These are phyloP conservation scores for Calonectria hongkongensis DNA, from an alignment of 2,329 filamentous ascomycete species.

Conservation along the genomic window DNA sequence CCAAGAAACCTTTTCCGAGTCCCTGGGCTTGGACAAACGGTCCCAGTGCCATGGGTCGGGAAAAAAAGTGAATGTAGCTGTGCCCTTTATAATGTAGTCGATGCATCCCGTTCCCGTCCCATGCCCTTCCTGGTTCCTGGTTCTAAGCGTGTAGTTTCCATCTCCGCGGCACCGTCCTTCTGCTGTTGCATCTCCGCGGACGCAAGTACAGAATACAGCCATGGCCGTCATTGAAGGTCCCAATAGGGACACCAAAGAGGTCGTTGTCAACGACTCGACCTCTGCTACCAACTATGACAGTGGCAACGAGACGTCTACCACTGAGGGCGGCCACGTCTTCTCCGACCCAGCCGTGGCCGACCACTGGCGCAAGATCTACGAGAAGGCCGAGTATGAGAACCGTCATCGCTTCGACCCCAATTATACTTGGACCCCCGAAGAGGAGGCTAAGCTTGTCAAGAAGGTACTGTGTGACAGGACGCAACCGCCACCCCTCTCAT, in stretches of 20 bases:
- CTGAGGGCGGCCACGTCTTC: conserved; percentile 65
- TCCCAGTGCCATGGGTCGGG: not conserved
- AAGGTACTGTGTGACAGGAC: conserved; percentile 58
- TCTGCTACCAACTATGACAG: conserved; percentile 46
- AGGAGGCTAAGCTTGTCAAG: conserved; percentile 67
- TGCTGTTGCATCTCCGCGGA: conserved; percentile 20
- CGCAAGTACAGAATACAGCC: conserved; percentile 1
- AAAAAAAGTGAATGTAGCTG: not conserved
- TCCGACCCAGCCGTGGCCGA: conserved; percentile 70
- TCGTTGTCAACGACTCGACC: conserved; percentile 37
- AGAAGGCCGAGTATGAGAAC: conserved; percentile 75
- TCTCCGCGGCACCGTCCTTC: conserved; percentile 38
- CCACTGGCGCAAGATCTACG: conserved; percentile 73
- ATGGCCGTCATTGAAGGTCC: conserved; percentile 43
- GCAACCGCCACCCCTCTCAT: not conserved
- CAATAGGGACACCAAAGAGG: conserved; percentile 42
- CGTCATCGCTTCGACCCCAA: conserved; percentile 73
- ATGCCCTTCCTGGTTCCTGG: conserved; percentile 46
- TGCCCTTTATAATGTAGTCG: conserved; percentile 50
- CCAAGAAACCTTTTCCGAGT: conserved; percentile 28
- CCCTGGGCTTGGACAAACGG: conserved; percentile 14
- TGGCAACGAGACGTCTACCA: conserved; percentile 48
- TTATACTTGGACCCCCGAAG: conserved; percentile 66
- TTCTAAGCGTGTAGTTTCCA: conserved; percentile 1
- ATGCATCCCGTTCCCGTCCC: conserved; percentile 42